Base-by-base conservation (phyloP, 2,329 filamentous ascomycete genomes). In the Trichoderma afroharzianum region DNA sequence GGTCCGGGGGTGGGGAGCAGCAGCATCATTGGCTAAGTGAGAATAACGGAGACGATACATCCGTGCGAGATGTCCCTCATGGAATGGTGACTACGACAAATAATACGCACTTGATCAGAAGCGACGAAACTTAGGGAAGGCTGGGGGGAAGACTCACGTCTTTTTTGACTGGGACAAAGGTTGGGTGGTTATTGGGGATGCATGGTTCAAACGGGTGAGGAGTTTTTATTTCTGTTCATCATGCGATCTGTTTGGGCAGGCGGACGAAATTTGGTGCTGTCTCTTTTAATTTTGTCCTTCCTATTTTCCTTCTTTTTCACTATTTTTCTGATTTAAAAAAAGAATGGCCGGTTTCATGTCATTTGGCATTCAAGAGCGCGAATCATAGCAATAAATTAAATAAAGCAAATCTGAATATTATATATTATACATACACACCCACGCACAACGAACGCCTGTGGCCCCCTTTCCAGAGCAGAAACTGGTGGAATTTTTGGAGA, bases 321-420 rank as follows among this genome's bases (percentile, higher is more conserved):
- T 21, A 50, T 21, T 21, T 21, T 24, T 30, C 24, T 47, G 43
- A 58, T 47, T 43, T 50, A 24, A 62, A 50, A 50, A 68, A 57
- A 11, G 39, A 43, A 43, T n/a, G 55, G 36, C 33, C 33, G 36
- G 36, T 61, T 43, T 55, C 50, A 58, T 39, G 24, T 57, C 33
- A 5, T 68, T 61, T 66, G 30, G 63, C 32, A 67, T 58, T 67
- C 57, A 58, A 39, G 32, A 67, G 63, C 63, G 63, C 50, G 50
- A 43, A 58, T 26, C 6, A n/a, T 61, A 61, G 36, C 39, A 50
- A 68, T 68, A 61, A 70, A 36, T 7, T 30, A 63, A 21, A 33
- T 55, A 47, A 70, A 62, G n/a, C 21, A 64, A 64, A 28, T 18
- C 8, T 24, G 43, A 64, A 63, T n/a, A 58, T 59, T 33, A 39